Conservation (phyloP, 257 asterid species). For the Solanum acaule region DNA sequence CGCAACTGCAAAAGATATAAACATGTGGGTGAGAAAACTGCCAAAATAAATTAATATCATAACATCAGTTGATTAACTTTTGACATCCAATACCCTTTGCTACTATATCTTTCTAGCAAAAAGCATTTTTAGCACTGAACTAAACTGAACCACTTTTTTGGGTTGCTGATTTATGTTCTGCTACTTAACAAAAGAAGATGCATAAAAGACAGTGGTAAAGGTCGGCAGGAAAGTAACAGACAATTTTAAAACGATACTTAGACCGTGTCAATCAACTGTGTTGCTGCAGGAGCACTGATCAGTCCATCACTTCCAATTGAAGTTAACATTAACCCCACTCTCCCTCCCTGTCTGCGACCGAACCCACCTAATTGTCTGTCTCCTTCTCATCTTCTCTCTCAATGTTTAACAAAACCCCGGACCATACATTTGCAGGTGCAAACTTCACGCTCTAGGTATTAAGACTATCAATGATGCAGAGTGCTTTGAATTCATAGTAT, state of each 20-base stretch:
- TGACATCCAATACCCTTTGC: background rate
- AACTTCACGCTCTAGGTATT: background rate
- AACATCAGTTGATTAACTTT: background rate
- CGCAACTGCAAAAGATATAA: slow-evolving; percentile 63
- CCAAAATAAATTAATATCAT: background rate
- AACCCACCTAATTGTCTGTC: background rate
- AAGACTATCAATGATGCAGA: background rate
- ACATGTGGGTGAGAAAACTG: background rate
- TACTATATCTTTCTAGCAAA: background rate
- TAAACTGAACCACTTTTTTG: background rate
- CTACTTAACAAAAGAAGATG: background rate
- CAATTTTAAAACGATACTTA: background rate
- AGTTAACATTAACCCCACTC: background rate
- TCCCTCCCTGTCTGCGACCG: background rate
- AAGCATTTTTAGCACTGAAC: background rate
- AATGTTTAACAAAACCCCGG: background rate
- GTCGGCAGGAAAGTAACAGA: background rate
- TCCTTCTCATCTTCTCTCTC: background rate
- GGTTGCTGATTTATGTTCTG: background rate
- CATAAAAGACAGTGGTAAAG: background rate
- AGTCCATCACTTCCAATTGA: background rate
- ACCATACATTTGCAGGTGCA: background rate
- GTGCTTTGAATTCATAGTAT: background rate
- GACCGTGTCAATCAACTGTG: background rate
- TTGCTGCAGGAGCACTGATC: background rate